Base-by-base conservation (phyloP, 345 rosid species). In the Acer yangbiense region DNA sequence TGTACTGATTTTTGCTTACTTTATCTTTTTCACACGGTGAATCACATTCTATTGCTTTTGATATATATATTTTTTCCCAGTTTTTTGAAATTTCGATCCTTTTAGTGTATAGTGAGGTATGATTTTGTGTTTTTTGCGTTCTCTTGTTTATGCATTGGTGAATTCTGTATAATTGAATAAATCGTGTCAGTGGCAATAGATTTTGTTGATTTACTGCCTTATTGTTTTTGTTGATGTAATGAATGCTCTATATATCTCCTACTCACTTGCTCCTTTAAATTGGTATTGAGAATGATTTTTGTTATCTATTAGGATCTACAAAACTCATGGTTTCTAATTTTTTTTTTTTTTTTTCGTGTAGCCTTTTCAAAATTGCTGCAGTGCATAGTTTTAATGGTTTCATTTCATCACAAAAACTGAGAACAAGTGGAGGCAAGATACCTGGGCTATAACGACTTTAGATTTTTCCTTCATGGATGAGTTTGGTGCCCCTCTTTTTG, bases 391-490 rank as follows among this genome's bases (percentile, higher is more conserved):
- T 70, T 13, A 17, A 8, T 78, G 72, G 58, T 43, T 35, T 65
- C 13, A 2, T 10, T 67, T 50, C 9, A 43, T 74, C 63, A 63
- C 44, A 21, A 76, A 58, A 58, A 65, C 76, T 74, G 77, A 61
- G 76, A 66, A 46, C 80, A 39, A 82, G 65, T 64, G 63, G 21
- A 72, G 48, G 17, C 71, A 74, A 50, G 21, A 25, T 41, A 71
- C 54, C 43, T 68, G 65, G 76, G 71, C 23, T 77, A 10, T 60
- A 62, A 32, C 57, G 41, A 46, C 54, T 69, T 76, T 41, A 25
- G 23, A n/a, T 58, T 72, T 76, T 43, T 27, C 29, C 17, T 52
- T 69, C 44, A 93, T 93, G 98, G 95, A 90, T 77, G 88, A 81
- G 78, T 71, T 71, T 58, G 86, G 85, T 77, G 81, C 77, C 69